phyloP scores from a whole-genome alignment of 768 basidiomycete genomes.

The Tricholomella constricta region DNA sequence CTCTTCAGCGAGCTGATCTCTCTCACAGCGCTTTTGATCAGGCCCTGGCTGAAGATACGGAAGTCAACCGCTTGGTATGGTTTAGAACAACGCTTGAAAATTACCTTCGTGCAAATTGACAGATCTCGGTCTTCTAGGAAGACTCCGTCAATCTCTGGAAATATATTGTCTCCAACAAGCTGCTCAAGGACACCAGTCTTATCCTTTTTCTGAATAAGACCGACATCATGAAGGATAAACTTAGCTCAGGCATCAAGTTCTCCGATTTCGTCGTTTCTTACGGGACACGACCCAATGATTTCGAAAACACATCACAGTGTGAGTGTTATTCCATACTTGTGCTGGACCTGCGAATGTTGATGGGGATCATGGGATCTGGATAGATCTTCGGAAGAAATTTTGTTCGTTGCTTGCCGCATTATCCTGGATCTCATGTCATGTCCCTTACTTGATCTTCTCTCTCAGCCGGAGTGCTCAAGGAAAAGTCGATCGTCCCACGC shows the following conservation, averaged over 20 bases:
- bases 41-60: conserved; percentile 63
- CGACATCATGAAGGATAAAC: conserved; percentile 70
- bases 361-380: conserved; percentile 11
- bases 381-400: conserved; percentile 48
- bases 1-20: neutral
- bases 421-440: neutral
- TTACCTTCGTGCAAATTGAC: neutral
- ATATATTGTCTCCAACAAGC: conserved; percentile 67
- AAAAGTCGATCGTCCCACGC: conserved; percentile 44
- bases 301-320: conserved; percentile 72
- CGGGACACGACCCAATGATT: conserved; percentile 66
- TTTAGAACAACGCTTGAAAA: neutral
- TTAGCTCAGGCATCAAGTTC: conserved; percentile 63
- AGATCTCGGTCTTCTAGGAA: conserved; percentile 43
- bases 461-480: conserved; percentile 43
- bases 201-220: conserved; percentile 85
- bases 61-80: conserved; percentile 60
- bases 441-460: neutral
- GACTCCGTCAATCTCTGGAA: conserved; percentile 81
- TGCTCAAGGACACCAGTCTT: conserved; percentile 70
- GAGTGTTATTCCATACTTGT: conserved; percentile 24
- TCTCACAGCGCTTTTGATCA: conserved; percentile 62
- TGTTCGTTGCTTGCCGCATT: conserved; percentile 30
- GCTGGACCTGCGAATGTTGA: conserved; percentile 1
- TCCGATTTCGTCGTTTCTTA: conserved; percentile 73